Base-by-base conservation (phyloP, 495 filamentous ascomycete genomes). In the Neohortaea acidophila region DNA sequence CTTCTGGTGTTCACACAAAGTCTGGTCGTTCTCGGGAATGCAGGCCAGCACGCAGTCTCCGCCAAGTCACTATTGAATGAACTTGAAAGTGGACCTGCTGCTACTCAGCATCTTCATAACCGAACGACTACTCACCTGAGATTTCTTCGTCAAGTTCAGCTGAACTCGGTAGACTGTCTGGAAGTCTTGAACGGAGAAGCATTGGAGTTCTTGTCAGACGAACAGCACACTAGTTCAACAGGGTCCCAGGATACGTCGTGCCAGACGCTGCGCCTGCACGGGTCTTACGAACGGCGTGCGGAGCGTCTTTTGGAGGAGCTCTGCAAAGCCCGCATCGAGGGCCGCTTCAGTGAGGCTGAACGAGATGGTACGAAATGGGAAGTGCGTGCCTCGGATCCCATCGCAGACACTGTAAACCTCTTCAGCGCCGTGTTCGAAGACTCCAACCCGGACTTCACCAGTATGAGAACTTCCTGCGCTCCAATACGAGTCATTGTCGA, bases 1-100 rank as follows among this genome's bases (percentile, higher is more conserved):
- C 59, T 96, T 35, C 61, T 96, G 2, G 61, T 96, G 3, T 97
- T 94, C 57, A 71, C 81, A 3, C 85, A 93, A 48, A 77, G 69
- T 38, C 43, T 94, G 14, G 73, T 92, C 25, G 59, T 93, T 17
- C 59, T 94, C 6, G 71, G 72, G 27, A 91, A 84, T 48, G 59
- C 67, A 10, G 56, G 64, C 17, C 65, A 65, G 3, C 67, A 67
- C 34, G 69, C 60, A 11, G 61, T 78, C 28, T 79, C 81, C 3
- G 84, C 82, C 7, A 74, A 82, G 27, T 80, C 79, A 42, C 55
- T 97, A 20, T 51, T 91, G 39, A 75, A 83, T 19, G 85, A 94
- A 53, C 29, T 47, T 13, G 41, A 47, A 9, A 38, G 22, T 20
- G 38, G 32, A 13, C 10, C 29, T 2, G 14, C 18, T 2, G 10